A percentile compares a stretch with the other conserved stretches of the same genome.
These are phyloP conservation scores for Corymbia maculata DNA, from an alignment of 345 rosid species.

Conservation along the genomic window DNA sequence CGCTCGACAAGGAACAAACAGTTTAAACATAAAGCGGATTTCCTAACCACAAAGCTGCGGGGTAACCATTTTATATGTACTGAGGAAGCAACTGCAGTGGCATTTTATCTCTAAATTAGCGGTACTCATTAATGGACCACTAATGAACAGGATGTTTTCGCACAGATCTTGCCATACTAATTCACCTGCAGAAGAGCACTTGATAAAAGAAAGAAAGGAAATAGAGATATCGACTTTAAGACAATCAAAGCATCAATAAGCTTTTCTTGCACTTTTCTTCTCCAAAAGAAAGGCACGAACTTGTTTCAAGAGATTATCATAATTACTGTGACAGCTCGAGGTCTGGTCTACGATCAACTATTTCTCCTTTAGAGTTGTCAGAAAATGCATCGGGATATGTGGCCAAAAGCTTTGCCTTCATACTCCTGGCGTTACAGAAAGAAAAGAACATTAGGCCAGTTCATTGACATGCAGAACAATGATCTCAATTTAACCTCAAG, in stretches of 20 bases:
- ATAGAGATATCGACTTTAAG: not conserved
- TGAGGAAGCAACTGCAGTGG: not conserved
- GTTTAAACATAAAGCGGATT: not conserved
- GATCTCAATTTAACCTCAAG: not conserved
- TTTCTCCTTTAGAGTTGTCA: conserved; percentile 51
- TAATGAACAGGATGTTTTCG: not conserved
- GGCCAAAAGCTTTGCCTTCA: conserved; percentile 58
- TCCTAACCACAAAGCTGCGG: not conserved
- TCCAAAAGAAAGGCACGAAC: not conserved
- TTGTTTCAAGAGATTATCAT: not conserved
- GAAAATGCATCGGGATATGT: conserved; percentile 92
- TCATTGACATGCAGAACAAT: not conserved
- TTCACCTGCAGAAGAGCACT: not conserved
- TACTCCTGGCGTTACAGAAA: conserved; percentile 32
- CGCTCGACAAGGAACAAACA: not conserved
- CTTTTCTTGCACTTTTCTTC: not conserved
- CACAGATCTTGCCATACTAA: not conserved
- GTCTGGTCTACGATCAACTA: conserved; percentile 68
- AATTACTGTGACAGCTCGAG: conserved; percentile 52
- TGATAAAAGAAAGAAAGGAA: not conserved
- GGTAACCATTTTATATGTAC: not conserved
- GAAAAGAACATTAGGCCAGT: not conserved
- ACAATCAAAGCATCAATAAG: not conserved
- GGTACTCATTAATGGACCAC: not conserved
- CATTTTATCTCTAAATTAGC: not conserved